Evolutionary conservation across 176 grass and related monocot species (phyloP).

Genomic region (barley (Hordeum vulgare)): DNA sequence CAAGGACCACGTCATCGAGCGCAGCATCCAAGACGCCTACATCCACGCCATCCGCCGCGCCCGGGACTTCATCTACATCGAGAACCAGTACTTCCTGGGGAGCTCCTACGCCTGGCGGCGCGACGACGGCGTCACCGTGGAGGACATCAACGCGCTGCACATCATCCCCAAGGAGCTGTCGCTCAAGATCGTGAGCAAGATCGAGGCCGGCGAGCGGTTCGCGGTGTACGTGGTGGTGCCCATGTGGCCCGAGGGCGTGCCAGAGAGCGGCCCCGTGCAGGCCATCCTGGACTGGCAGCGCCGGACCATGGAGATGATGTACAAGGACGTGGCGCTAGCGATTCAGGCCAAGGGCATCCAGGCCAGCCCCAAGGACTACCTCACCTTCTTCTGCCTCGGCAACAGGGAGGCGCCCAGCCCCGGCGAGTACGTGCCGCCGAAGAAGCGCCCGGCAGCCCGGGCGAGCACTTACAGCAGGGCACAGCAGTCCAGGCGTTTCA

Average conservation of each 20-base stretch:
- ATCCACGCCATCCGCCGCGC: slow-evolving; percentile 37
- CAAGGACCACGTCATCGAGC: slow-evolving; percentile 47
- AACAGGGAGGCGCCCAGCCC: slow-evolving; percentile 29
- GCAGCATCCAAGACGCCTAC: slow-evolving; percentile 74
- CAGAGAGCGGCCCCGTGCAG: slow-evolving; percentile 54
- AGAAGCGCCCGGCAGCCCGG: slow-evolving; percentile 15
- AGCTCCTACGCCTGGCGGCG: slow-evolving; percentile 51
- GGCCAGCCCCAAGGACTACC: slow-evolving; percentile 47
- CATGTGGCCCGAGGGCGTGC: slow-evolving; percentile 68
- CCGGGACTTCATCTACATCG: slow-evolving; percentile 57
- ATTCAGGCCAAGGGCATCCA: slow-evolving; percentile 25
- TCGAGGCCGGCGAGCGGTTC: slow-evolving; percentile 45
- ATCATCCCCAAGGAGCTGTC: slow-evolving; percentile 62
- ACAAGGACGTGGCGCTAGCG: slow-evolving; percentile 37
- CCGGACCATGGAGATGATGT: slow-evolving; percentile 82
- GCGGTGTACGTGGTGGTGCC: slow-evolving; percentile 60
- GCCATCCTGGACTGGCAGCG: slow-evolving; percentile 71
- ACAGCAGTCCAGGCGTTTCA: slow-evolving; percentile 48
- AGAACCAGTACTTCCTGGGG: slow-evolving; percentile 76
- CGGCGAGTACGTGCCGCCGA: slow-evolving; percentile 30
- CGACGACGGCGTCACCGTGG: slow-evolving; percentile 21
- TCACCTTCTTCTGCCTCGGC: slow-evolving; percentile 68
- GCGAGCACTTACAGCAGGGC: slow-evolving; percentile 38
- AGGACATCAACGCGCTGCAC: slow-evolving; percentile 46
- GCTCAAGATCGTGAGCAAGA: slow-evolving; percentile 59